These are phyloP conservation scores for Penicillium cataractarum DNA, from an alignment of 495 filamentous ascomycete genomes.

Conservation along the genomic window DNA sequence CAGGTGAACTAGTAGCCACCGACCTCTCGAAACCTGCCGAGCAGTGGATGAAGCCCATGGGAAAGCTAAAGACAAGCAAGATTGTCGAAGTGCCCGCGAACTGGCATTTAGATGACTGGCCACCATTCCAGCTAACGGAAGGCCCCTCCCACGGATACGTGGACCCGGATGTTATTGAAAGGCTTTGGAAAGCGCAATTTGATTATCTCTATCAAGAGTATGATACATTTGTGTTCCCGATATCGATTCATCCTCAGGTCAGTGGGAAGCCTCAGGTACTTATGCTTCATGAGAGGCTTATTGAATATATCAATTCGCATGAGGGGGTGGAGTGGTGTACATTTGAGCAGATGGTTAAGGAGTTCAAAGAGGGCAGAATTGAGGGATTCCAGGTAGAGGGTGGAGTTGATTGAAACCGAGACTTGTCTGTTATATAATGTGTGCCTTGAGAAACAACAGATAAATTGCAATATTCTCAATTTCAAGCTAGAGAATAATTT, in stretches of 20 bases:
- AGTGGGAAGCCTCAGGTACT: constrained; percentile 61
- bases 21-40: background rate
- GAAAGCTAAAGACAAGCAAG: background rate
- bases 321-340: constrained; percentile 60
- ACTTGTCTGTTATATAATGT: background rate
- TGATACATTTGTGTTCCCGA: constrained; percentile 64
- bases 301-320: constrained; percentile 52
- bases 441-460: no score
- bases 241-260: constrained; percentile 64
- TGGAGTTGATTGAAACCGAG: background rate
- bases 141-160: background rate
- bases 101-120: background rate
- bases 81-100: background rate
- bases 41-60: background rate
- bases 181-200: constrained; percentile 63
- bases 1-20: background rate
- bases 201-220: constrained; percentile 64
- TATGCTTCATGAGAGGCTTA: constrained; percentile 58
- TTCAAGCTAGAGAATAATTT: no score
- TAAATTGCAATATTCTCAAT: no score
- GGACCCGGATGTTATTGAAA: constrained; percentile 47
- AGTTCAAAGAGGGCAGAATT: constrained; percentile 46
- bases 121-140: background rate
- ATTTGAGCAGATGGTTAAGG: constrained; percentile 58
- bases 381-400: background rate